A percentile compares a stretch with the other conserved stretches of the same genome.
Evolutionary conservation across 441 rosid species (phyloP).

Genomic region (Pelargonium cotyledonis): DNA sequence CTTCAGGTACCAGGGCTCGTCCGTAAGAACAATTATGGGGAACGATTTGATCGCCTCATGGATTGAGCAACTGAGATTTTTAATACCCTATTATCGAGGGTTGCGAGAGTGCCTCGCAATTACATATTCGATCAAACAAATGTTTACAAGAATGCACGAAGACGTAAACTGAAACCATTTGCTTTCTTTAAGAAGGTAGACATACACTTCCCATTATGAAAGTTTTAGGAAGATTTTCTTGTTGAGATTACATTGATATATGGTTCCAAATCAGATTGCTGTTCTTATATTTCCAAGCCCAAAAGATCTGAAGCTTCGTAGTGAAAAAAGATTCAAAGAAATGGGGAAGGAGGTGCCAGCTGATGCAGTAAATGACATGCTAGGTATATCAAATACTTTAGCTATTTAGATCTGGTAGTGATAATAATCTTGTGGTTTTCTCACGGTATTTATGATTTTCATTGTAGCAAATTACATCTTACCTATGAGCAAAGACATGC

Average conservation of each 20-base stretch:
- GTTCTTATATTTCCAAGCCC: conserved; percentile 31
- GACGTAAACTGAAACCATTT: conserved; percentile 28
- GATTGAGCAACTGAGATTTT: conserved; percentile 23
- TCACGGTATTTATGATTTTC: background rate
- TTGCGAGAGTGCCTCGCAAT: conserved; percentile 25
- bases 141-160: conserved; percentile 33
- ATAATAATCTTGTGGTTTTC: background rate
- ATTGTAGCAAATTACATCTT: conserved; percentile 26
- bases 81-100: conserved; percentile 26
- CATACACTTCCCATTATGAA: background rate
- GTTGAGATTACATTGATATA: background rate
- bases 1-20: conserved; percentile 29
- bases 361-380: conserved; percentile 25
- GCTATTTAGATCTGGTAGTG: background rate
- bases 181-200: conserved; percentile 25
- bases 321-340: conserved; percentile 27
- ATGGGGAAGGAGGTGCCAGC: conserved; percentile 34
- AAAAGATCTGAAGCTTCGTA: conserved; percentile 23
- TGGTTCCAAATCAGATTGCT: conserved; percentile 22
- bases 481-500: conserved; percentile 26
- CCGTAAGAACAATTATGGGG: conserved; percentile 23
- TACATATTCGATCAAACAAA: conserved; percentile 36
- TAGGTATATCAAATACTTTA: conserved; percentile 20
- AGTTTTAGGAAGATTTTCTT: background rate
- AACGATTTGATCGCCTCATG: conserved; percentile 25